A percentile compares a stretch with the other conserved stretches of the same genome.
These are phyloP conservation scores for Rutstroemia sp. DNA, from an alignment of 2,329 filamentous ascomycete genomes.

Conservation along the genomic window DNA sequence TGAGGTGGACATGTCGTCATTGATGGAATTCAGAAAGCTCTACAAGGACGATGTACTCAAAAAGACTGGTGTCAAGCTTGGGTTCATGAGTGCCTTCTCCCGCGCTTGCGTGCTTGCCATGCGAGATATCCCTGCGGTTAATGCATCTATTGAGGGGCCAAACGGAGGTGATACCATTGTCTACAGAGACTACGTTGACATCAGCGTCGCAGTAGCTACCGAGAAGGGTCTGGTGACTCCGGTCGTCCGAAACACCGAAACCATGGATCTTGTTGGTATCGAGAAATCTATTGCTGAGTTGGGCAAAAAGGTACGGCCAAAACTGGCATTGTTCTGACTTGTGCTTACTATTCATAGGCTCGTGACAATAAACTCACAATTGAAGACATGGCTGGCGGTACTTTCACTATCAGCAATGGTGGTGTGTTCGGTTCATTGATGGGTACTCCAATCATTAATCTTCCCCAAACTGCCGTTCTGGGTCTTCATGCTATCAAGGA, in stretches of 20 bases:
- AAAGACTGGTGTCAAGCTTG: conserved; percentile 93
- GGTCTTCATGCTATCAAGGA: conserved; percentile 97
- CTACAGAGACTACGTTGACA: conserved; percentile 96
- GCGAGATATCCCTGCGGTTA: conserved; percentile 89
- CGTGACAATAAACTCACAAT: conserved; percentile 95
- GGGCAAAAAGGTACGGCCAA: conserved; percentile 73
- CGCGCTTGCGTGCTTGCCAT: conserved; percentile 85
- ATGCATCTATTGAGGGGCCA: conserved; percentile 93
- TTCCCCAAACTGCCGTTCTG: conserved; percentile 85
- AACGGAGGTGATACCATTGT: conserved; percentile 96
- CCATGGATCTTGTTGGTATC: conserved; percentile 79
- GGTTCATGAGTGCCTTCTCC: conserved; percentile 99
- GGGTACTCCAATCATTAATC: conserved; percentile 97
- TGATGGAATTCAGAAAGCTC: conserved; percentile 94
- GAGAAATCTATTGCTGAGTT: conserved; percentile 88
- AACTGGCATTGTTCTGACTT: not conserved
- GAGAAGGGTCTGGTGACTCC: conserved; percentile 97
- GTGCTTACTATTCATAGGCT: conserved; percentile 47
- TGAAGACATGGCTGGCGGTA: conserved; percentile 97
- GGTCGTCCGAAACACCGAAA: conserved; percentile 88
- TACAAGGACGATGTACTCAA: conserved; percentile 97
- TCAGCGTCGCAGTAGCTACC: conserved; percentile 93
- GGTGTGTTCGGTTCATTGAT: conserved; percentile 96
- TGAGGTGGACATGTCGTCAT: conserved; percentile 95
- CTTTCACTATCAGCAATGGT: conserved; percentile 96